Conservation (phyloP, 2,329 filamentous ascomycete species). For the Penicillium sp. region DNA sequence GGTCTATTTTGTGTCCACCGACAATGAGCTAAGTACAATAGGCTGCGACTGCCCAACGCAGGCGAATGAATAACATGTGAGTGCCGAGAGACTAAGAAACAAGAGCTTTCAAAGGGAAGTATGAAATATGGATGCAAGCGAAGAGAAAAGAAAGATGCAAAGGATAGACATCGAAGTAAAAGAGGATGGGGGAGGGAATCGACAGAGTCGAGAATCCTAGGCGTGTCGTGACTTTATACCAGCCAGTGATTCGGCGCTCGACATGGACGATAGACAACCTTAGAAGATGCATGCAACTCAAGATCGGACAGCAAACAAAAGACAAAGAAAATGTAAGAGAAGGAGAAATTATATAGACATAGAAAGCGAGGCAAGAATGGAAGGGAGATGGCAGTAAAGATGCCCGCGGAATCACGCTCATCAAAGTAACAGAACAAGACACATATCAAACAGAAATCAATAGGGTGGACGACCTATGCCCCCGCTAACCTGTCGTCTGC, state of each 20-base stretch:
- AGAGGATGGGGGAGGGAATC: slow-evolving; percentile 3
- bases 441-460: slow-evolving; percentile 17
- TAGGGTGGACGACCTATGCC: slow-evolving; percentile 37
- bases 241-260: background rate
- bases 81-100: background rate
- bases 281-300: background rate
- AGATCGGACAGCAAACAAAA: background rate
- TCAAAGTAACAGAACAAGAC: slow-evolving; percentile 16
- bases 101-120: background rate
- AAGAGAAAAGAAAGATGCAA: slow-evolving; percentile 4
- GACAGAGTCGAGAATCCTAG: slow-evolving; percentile 5
- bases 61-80: background rate
- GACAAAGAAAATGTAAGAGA: slow-evolving; percentile 1
- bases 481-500: slow-evolving; percentile 24
- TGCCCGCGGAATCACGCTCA: slow-evolving; percentile 1
- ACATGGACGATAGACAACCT: background rate
- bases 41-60: slow-evolving; percentile 1
- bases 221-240: background rate
- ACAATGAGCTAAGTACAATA: slow-evolving; percentile 22
- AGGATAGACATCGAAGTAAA: slow-evolving; percentile 15
- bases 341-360: slow-evolving; percentile 19
- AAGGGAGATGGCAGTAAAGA: slow-evolving; percentile 5
- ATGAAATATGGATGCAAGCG: slow-evolving; percentile 16
- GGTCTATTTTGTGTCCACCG: slow-evolving; percentile 23
- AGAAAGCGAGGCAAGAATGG: slow-evolving; percentile 12